Evolutionary conservation across 2,329 filamentous ascomycete genomes (phyloP), one percentile per base, ranked within the genome.

Genomic region (Waltergamsia citrina): DNA sequence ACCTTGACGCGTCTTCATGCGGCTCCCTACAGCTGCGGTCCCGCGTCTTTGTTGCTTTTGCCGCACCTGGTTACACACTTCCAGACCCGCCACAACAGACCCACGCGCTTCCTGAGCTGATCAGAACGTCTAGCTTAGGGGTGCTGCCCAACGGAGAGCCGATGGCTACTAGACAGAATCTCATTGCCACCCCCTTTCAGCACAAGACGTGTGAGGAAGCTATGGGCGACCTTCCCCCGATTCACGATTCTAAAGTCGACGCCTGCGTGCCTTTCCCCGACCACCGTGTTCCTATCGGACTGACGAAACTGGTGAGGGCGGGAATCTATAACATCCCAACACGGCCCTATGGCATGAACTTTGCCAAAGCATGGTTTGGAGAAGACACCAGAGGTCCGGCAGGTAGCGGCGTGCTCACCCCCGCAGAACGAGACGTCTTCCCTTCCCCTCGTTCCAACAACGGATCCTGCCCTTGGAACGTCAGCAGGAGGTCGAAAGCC

Each of bases 11-110:
- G 0, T 85, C 80, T 65, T 72, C 71, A 0, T 75, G 71, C 41
- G 81, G 83, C 1, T 74, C 77, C 3, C 60, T 75, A 0, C 84
- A 92, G 48, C 61, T 57, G 4, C 70, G 85, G 5, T 71, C 67
- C 4, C 67, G 85, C 6, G 62, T 90, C 0, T 86, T 93, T 39
- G 64, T 92, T 2, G 62, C 70, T 3, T 81, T 87, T 40, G 73
- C 82, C 1, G 81, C 81, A 0, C 81, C 84, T 0, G 79, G 76
- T 0, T 55, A 73, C 4, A 53, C 50, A 2, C 69, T 81, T 0
- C 72, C 82, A 0, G 49, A 56, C 0, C 58, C 64, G 3, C 82
- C 81, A 0, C 41, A 53, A 0, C 62, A 71, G 1, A 83, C 81
- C 0, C 82, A 90, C 47, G n/a, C n/a, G n/a, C n/a, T n/a, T n/a